Evolutionary conservation across 805 yeast genomes (phyloP).

Genomic region (Kockiozyma suomiensis): DNA sequence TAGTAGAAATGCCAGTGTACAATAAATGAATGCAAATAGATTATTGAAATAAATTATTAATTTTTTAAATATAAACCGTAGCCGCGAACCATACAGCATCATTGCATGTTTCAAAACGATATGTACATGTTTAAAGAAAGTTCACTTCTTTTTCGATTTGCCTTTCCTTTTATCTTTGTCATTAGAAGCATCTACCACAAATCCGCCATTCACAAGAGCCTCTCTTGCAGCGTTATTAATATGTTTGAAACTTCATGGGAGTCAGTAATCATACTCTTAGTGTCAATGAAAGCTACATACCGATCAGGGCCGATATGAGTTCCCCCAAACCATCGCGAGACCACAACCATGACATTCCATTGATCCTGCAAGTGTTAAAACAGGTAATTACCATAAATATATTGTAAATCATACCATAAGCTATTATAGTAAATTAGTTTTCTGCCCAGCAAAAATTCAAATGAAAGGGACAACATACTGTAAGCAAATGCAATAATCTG

Average conservation of each 20-base stretch:
- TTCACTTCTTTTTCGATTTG: conserved; percentile 11
- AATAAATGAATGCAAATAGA: background rate
- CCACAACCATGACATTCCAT: conserved; percentile 83
- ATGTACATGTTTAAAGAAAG: background rate
- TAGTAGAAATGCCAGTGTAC: background rate
- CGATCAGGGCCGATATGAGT: conserved; percentile 84
- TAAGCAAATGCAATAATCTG: conserved; percentile 34
- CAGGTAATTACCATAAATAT: conserved; percentile 42
- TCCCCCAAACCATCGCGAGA: conserved; percentile 93
- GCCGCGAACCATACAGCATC: background rate
- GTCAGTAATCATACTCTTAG: background rate
- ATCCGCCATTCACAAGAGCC: conserved; percentile 67
- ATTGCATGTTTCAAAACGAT: background rate
- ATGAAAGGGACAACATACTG: conserved; percentile 28
- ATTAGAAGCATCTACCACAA: conserved; percentile 40
- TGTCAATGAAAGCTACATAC: conserved; percentile 13
- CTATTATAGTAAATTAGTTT: background rate
- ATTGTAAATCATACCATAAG: conserved; percentile 24
- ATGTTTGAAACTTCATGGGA: conserved; percentile 69
- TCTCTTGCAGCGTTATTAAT: conserved; percentile 88
- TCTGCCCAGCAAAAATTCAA: background rate
- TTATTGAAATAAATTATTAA: background rate
- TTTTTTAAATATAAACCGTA: too few relatives aligned
- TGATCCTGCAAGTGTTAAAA: conserved; percentile 51
- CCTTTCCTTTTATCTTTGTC: conserved; percentile 42